Evolutionary conservation across 2,329 filamentous ascomycete genomes (phyloP).

Genomic region (Amphichorda felina): DNA sequence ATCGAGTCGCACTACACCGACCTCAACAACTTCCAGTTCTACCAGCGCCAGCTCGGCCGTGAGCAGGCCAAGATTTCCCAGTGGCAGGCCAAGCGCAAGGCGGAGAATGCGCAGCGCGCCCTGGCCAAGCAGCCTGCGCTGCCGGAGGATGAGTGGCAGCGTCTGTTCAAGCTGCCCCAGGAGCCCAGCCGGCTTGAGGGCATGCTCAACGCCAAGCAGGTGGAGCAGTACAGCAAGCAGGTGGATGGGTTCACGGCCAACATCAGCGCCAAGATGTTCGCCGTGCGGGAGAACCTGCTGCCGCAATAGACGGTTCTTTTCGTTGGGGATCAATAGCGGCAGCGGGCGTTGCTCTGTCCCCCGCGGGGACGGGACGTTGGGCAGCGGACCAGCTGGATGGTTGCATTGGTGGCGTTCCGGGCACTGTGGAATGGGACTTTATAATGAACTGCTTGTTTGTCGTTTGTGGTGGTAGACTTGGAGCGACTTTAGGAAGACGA

Average conservation of each 20-base stretch:
- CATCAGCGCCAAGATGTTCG: slow-evolving; percentile 96
- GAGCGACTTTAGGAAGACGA: slow-evolving; percentile 1
- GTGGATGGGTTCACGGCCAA: slow-evolving; percentile 91
- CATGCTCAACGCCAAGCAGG: slow-evolving; percentile 89
- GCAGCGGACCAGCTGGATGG: slow-evolving; percentile 15
- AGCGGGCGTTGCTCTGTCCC: no score
- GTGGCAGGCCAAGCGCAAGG: slow-evolving; percentile 95
- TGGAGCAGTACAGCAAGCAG: slow-evolving; percentile 96
- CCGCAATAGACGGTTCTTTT: slow-evolving; percentile 40
- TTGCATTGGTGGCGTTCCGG: slow-evolving; percentile 31
- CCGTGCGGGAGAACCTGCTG: slow-evolving; percentile 62
- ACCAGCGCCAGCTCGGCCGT: slow-evolving; percentile 83
- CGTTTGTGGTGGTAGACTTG: slow-evolving; percentile 2
- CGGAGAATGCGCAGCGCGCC: slow-evolving; percentile 77
- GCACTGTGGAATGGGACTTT: slow-evolving; percentile 18
- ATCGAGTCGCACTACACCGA: slow-evolving; percentile 98
- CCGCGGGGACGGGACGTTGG: no score
- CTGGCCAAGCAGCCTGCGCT: slow-evolving; percentile 81
- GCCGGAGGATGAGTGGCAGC: slow-evolving; percentile 96
- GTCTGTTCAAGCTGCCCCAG: slow-evolving; percentile 92
- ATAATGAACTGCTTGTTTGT: slow-evolving; percentile 13
- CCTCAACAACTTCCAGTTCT: slow-evolving; percentile 97
- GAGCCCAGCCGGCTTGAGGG: slow-evolving; percentile 89
- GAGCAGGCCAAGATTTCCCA: slow-evolving; percentile 95
- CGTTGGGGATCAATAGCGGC: no score